Percentiles rank a stretch among this genome's conserved stretches.
Conservation (phyloP, 129 eudicot species). For the Helianthus annuus region HanXRQr2.0-SUNRISE NC_035438.2:14063197-14063696, state of each 20-base stretch:
- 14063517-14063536: neutral
- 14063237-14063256: neutral
- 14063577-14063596: too few relatives aligned
- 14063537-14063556: neutral
- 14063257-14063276: neutral
- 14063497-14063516: neutral
- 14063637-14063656: too few relatives aligned
- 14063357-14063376: slow-evolving; percentile 54
- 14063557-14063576: too few relatives aligned
- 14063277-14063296: slow-evolving; percentile 11
- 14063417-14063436: slow-evolving; percentile 64
- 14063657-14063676: too few relatives aligned
- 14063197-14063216: slow-evolving; percentile 11
- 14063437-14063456: slow-evolving; percentile 6
- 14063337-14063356: neutral
- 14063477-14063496: neutral
- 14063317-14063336: neutral
- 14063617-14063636: too few relatives aligned
- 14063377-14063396: slow-evolving; percentile 98
- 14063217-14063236: neutral
- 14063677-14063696: too few relatives aligned
- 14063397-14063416: slow-evolving; percentile 90
- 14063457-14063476: neutral
- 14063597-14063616: too few relatives aligned
- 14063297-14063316: neutral